Evolutionary conservation across 2,329 filamentous ascomycete genomes (phyloP), one percentile per base, ranked within the genome.

Genomic region (Aureobasidium zeae): DNA sequence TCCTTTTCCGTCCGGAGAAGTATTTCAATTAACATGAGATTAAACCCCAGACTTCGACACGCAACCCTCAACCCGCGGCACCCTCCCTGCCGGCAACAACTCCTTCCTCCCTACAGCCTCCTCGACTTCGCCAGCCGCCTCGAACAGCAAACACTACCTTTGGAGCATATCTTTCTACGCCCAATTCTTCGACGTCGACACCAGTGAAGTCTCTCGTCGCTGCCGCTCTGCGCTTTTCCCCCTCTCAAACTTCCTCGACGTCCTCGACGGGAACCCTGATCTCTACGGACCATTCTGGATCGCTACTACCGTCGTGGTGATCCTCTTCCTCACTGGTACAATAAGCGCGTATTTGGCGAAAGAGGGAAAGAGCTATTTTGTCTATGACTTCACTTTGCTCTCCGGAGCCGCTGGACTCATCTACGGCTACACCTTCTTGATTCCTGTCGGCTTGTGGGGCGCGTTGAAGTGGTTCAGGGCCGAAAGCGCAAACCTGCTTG

Each of bases 261-360:
- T 96, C 25, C 75, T 98, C 20, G 91, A 98, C 61, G 91, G 91
- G 15, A 96, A 96, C 62, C 86, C 91, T 1, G 91, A 98, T 59
- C 70, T 98, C 24, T 98, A 98, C 70, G 89, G 89, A 1, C 91
- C 91, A 1, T 87, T 96, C 60, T 98, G 91, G 91, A 96, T 98
- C 66, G 91, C 91, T 8, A 96, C 91, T 0, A 96, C 91, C 0
- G 91, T 98, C 8, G 82, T 98, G 10, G 76, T 98, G 51, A 96
- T 98, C 48, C 68, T 98, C 22, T 98, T 98, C 66, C 63, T 98
- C 32, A 91, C 89, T 1, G 91, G 91, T 10, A 96, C 91, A 0
- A 94, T 98, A 52, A 93, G 82, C 59, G 83, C 91, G 64, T 96
- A 94, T 63, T 68, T 95, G 37, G 77, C 83, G 19, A 73, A 73